Conservation (phyloP, 768 basidiomycete genomes). For the Fomitopsis serialis region DNA sequence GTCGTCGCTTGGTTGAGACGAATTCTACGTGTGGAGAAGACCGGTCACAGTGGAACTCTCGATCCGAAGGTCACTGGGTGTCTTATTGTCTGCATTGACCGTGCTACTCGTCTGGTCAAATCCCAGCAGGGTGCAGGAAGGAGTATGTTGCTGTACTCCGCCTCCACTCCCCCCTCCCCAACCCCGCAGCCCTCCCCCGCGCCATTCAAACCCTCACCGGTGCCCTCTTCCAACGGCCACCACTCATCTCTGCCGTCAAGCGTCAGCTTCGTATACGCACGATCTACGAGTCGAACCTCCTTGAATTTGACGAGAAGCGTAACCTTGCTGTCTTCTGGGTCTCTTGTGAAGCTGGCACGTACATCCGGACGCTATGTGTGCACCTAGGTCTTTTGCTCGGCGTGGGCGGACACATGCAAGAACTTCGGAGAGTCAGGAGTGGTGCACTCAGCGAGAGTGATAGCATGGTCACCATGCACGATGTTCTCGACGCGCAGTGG, state of each 20-base stretch:
- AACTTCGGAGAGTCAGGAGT: conserved; percentile 87
- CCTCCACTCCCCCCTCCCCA: conserved; percentile 77
- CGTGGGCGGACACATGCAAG: conserved; percentile 99
- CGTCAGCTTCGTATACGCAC: conserved; percentile 96
- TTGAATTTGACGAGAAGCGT: conserved; percentile 96
- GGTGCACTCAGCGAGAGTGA: conserved; percentile 98
- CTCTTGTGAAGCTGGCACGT: conserved; percentile 96
- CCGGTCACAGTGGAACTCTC: conserved; percentile 96
- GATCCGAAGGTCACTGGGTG: conserved; percentile 99
- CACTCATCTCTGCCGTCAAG: conserved; percentile 98
- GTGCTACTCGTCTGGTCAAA: conserved; percentile 95
- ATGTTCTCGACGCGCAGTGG: conserved; percentile 99
- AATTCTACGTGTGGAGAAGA: conserved; percentile 97
- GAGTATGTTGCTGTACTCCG: conserved; percentile 98
- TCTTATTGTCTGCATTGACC: conserved; percentile 97
- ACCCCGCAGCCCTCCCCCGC: conserved; percentile 82
- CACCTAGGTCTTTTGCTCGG: conserved; percentile 92
- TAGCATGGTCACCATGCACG: conserved; percentile 99
- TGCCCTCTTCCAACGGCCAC: conserved; percentile 97
- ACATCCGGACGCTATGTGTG: conserved; percentile 94
- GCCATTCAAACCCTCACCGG: conserved; percentile 96
- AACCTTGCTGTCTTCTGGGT: conserved; percentile 98
- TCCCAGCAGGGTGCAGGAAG: conserved; percentile 97
- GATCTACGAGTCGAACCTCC: conserved; percentile 90
- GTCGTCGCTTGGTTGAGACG: conserved; percentile 98